Percentiles rank a stretch among this genome's conserved stretches.
Evolutionary conservation across 768 basidiomycete species (phyloP).

Genomic region (Phaeotremella skinneri): DNA sequence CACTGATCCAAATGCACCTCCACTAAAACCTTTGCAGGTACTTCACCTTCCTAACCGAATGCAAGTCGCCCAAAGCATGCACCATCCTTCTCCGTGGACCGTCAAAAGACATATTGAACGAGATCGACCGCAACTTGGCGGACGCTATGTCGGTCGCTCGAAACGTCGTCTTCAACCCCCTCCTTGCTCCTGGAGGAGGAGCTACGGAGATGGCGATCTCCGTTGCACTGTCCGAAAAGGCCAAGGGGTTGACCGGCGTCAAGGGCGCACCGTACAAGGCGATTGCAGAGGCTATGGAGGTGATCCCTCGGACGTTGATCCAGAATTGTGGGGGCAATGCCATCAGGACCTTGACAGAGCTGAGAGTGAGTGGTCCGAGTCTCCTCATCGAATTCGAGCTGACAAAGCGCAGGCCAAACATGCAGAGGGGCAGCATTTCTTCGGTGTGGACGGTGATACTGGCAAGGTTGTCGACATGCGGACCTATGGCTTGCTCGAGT

Average conservation of each 20-base stretch:
- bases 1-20: neutral
- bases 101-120: slow-evolving; percentile 96
- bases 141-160: slow-evolving; percentile 97
- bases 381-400: neutral
- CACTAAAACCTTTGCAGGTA: slow-evolving; percentile 60
- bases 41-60: slow-evolving; percentile 95
- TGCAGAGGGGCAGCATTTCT: slow-evolving; percentile 81
- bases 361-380: slow-evolving; percentile 63
- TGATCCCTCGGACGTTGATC: slow-evolving; percentile 89
- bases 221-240: slow-evolving; percentile 70
- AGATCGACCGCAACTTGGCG: slow-evolving; percentile 94
- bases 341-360: slow-evolving; percentile 85
- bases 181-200: slow-evolving; percentile 90
- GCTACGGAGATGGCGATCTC: slow-evolving; percentile 98
- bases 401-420: slow-evolving; percentile 73
- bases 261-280: slow-evolving; percentile 89
- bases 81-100: slow-evolving; percentile 96
- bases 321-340: slow-evolving; percentile 96
- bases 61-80: slow-evolving; percentile 87
- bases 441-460: slow-evolving; percentile 93
- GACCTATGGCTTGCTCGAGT: slow-evolving; percentile 86
- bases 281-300: slow-evolving; percentile 94
- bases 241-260: slow-evolving; percentile 75
- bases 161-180: slow-evolving; percentile 93
- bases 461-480: slow-evolving; percentile 98